Evolutionary conservation across 345 rosid species (phyloP).

Genomic region (Noccaea caerulescens): DNA sequence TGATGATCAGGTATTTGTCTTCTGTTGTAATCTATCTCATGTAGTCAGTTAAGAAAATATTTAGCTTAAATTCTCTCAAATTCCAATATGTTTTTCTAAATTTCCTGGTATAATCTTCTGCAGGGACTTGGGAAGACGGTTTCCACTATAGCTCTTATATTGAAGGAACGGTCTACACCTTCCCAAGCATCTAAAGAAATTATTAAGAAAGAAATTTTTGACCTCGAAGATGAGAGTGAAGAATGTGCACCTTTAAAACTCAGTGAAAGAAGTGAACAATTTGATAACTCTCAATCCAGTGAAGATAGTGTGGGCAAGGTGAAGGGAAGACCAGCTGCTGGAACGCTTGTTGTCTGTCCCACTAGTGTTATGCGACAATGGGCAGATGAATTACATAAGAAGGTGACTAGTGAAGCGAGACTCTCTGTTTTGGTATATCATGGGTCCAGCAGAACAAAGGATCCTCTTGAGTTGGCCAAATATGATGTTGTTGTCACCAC

Average conservation of each 20-base stretch:
- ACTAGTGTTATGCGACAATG: constrained; percentile 96
- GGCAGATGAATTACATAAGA: constrained; percentile 80
- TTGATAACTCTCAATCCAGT: constrained; percentile 41
- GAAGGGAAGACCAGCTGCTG: constrained; percentile 88
- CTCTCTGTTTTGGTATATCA: constrained; percentile 87
- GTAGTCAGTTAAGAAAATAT: not conserved
- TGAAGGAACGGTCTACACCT: constrained; percentile 75
- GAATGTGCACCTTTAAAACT: constrained; percentile 48
- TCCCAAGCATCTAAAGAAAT: constrained; percentile 44
- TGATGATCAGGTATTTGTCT: constrained; percentile 82
- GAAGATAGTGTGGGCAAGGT: constrained; percentile 43
- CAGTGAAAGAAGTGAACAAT: constrained; percentile 40
- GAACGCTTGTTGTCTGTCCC: constrained; percentile 98
- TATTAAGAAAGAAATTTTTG: constrained; percentile 57
- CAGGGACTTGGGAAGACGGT: constrained; percentile 97
- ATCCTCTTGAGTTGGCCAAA: constrained; percentile 78
- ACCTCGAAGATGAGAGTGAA: constrained; percentile 76
- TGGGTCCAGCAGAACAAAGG: constrained; percentile 87
- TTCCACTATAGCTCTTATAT: constrained; percentile 93
- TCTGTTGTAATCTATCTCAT: constrained; percentile 25
- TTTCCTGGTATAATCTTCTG: constrained; percentile 40
- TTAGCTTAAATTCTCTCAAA: constrained; percentile 14
- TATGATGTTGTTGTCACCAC: constrained; percentile 96
- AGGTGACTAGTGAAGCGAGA: constrained; percentile 70
- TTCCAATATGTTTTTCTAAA: constrained; percentile 6